Conservation (phyloP, 495 filamentous ascomycete species). For the Penicilliopsis zonata region DNA sequence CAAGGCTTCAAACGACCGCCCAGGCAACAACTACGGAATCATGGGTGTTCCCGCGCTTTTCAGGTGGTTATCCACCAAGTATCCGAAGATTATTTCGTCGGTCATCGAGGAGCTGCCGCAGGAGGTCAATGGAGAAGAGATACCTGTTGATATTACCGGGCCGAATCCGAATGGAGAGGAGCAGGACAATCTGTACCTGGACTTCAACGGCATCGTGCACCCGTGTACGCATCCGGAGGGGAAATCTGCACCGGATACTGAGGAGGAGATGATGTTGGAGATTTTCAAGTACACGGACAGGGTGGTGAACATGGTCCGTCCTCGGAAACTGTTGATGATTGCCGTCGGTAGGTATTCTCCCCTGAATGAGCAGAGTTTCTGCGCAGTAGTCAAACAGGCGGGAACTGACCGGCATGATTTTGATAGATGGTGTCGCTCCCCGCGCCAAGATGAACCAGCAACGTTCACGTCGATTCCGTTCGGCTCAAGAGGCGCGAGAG, state of each 20-base stretch:
- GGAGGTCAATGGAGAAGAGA: slow-evolving; percentile 63
- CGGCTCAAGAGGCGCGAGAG: slow-evolving; percentile 86
- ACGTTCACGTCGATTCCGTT: slow-evolving; percentile 80
- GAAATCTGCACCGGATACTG: slow-evolving; percentile 74
- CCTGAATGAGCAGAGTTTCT: neutral
- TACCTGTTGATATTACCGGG: slow-evolving; percentile 72
- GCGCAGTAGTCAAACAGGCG: too few species aligned
- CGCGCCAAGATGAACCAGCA: slow-evolving; percentile 98
- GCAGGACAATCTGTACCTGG: slow-evolving; percentile 93
- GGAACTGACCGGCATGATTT: slow-evolving; percentile 17
- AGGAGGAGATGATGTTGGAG: slow-evolving; percentile 99
- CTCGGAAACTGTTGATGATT: slow-evolving; percentile 91
- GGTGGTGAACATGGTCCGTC: slow-evolving; percentile 96
- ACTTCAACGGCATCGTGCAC: slow-evolving; percentile 99
- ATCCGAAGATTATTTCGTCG: slow-evolving; percentile 87
- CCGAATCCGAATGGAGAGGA: slow-evolving; percentile 97
- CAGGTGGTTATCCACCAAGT: slow-evolving; percentile 88
- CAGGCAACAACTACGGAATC: slow-evolving; percentile 19
- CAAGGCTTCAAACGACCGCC: slow-evolving; percentile 19
- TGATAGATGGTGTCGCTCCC: slow-evolving; percentile 78
- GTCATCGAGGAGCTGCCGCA: slow-evolving; percentile 79
- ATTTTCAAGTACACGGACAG: slow-evolving; percentile 96
- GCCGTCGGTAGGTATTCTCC: slow-evolving; percentile 67
- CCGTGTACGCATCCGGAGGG: slow-evolving; percentile 98
- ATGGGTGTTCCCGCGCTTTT: slow-evolving; percentile 96